Evolutionary conservation across 2,329 filamentous ascomycete genomes (phyloP), one percentile per base, ranked within the genome.

Genomic region (Anthostomella pinea): DNA sequence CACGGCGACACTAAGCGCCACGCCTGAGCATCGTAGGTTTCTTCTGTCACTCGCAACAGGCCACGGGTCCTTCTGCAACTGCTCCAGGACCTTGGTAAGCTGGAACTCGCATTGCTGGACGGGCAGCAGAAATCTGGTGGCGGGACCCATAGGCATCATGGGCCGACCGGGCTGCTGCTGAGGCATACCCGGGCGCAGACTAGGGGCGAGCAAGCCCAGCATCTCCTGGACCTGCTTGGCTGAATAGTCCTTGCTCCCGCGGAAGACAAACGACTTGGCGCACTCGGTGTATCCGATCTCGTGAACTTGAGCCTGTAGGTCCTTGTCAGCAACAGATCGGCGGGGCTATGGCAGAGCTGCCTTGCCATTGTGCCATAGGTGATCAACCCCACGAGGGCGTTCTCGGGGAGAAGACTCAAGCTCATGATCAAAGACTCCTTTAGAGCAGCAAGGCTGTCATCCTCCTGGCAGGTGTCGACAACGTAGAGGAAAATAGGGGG

Each of bases 151-250:
- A 8, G 85, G 79, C 51, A 85, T 76, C 49, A 81, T 77, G 25
- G 84, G 80, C 32, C 87, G 81, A 45, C 87, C 87, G 30, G 86
- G 83, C 53, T 85, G 82, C 46, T 81, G 79, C 48, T 82, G 81
- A 41, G 79, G 79, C 65, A 85, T 79, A 36, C 80, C 81, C 16
- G 89, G 88, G 48, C 93, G 81, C 46, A 88, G 64, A 22, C 81
- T 80, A 16, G 85, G 73, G 14, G 84, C 77, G 30, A 83, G 73
- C 36, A 96, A 74, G 18, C 90, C 93, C 33, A 98, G 82, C 93
- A 98, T 98, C 59, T 98, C 93, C 65, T 97, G 91, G n/a, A 98
- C 89, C 62, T 97, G 90, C 69, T 97, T 97, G 35, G 90, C 87
- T n/a, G 83, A 77, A 64, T 98, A 98, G 58, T 98, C 93, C 72